A percentile compares a stretch with the other conserved stretches of the same genome.
Evolutionary conservation across 2,329 filamentous ascomycete species (phyloP).

Genomic region (Diaporthe velutina): DNA sequence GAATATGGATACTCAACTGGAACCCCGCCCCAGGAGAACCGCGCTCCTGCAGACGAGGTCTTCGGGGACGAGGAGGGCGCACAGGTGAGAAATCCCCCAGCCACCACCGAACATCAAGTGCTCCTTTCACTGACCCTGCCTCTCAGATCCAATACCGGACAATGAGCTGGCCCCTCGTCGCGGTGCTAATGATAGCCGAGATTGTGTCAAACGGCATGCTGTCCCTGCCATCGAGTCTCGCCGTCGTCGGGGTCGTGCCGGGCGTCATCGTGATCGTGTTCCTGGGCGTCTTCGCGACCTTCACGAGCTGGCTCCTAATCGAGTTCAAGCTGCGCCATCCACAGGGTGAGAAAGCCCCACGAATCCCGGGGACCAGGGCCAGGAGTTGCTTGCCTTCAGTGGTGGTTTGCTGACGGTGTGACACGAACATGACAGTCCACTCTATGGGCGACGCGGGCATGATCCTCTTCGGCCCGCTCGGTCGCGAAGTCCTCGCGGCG

Average conservation of each 20-base stretch:
- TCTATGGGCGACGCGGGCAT: conserved; percentile 68
- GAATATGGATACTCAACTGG: conserved; percentile 16
- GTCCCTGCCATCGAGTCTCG: conserved; percentile 63
- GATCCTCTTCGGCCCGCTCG: conserved; percentile 65
- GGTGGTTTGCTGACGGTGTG: too few species aligned
- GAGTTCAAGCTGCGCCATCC: conserved; percentile 67
- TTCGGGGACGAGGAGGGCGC: conserved; percentile 36
- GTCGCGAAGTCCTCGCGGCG: conserved; percentile 61
- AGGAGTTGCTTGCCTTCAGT: too few species aligned
- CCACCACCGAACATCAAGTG: background rate
- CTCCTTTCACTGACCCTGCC: background rate
- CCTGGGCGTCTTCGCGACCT: conserved; percentile 63
- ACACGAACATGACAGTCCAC: conserved; percentile 58
- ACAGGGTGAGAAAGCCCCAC: conserved; percentile 53
- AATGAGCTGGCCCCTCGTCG: conserved; percentile 63
- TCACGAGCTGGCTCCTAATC: conserved; percentile 62
- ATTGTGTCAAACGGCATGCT: conserved; percentile 68
- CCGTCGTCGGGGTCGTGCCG: conserved; percentile 64
- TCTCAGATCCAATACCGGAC: conserved; percentile 65
- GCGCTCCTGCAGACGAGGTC: conserved; percentile 25
- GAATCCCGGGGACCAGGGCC: too few species aligned
- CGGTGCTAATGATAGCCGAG: conserved; percentile 68
- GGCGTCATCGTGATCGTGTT: conserved; percentile 64
- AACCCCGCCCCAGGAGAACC: background rate
- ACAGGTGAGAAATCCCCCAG: background rate